Evolutionary conservation across 2,329 filamentous ascomycete genomes (phyloP).

Genomic region (Ophiocordyceps camponoti-floridani): DNA sequence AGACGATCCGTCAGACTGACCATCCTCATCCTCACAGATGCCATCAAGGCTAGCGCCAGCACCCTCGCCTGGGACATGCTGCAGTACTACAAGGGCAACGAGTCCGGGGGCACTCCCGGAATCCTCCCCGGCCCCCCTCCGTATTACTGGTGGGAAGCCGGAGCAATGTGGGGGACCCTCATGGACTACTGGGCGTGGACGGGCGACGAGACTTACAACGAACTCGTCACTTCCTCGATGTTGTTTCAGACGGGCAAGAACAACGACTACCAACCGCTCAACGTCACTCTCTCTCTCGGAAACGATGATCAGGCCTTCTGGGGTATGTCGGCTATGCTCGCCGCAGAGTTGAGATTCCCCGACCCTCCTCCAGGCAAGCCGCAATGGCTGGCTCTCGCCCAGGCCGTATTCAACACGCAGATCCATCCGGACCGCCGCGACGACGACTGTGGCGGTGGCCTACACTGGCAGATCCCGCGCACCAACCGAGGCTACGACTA

Average conservation of each 20-base stretch:
- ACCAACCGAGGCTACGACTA: conserved; percentile 63
- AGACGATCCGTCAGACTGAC: too few relatives aligned
- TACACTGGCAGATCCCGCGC: conserved; percentile 62
- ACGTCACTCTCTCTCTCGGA: conserved; percentile 40
- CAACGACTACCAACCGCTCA: conserved; percentile 40
- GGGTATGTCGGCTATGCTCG: conserved; percentile 49
- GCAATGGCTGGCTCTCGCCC: conserved; percentile 46
- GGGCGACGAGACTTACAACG: conserved; percentile 44
- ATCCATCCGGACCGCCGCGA: conserved; percentile 44
- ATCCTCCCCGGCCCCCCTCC: conserved; percentile 37
- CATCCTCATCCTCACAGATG: neutral
- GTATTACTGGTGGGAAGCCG: conserved; percentile 63
- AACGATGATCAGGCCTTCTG: conserved; percentile 59
- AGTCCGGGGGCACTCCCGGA: conserved; percentile 32
- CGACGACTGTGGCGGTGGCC: conserved; percentile 44
- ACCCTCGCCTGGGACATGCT: conserved; percentile 33
- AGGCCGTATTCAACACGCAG: conserved; percentile 50
- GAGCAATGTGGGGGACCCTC: conserved; percentile 48
- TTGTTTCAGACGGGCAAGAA: conserved; percentile 38
- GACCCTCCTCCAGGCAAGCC: conserved; percentile 34
- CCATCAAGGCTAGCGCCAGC: conserved; percentile 11
- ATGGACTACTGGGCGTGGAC: conserved; percentile 56
- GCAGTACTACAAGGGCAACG: conserved; percentile 30
- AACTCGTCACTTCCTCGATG: conserved; percentile 35
- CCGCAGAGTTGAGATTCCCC: conserved; percentile 46